Evolutionary conservation across 2,329 filamentous ascomycete genomes (phyloP).

Genomic region (Metarhizium guizhouense): DNA sequence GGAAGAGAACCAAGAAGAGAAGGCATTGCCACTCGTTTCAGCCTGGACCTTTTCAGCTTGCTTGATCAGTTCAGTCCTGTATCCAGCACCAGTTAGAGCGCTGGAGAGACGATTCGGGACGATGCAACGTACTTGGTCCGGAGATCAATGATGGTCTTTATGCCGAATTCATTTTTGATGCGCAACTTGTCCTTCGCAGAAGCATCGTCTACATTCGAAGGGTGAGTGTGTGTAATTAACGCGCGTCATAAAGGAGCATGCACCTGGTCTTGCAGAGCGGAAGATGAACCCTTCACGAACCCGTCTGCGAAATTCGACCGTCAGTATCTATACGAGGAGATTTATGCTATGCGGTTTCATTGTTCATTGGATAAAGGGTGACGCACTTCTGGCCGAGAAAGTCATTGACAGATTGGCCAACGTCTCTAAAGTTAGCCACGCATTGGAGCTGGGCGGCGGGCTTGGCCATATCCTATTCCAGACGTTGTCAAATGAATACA

Average conservation of each 20-base stretch:
- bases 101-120: background rate
- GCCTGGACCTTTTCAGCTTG: slow-evolving; percentile 53
- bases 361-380: background rate
- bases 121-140: slow-evolving; percentile 54
- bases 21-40: slow-evolving; percentile 32
- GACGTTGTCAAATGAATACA: too few relatives aligned
- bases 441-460: slow-evolving; percentile 12
- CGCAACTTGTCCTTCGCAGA: slow-evolving; percentile 52
- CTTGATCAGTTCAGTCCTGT: slow-evolving; percentile 63
- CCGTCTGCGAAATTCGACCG: slow-evolving; percentile 9
- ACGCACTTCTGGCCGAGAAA: slow-evolving; percentile 44
- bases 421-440: slow-evolving; percentile 69
- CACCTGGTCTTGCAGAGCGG: slow-evolving; percentile 56
- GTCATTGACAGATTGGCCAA: slow-evolving; percentile 57
- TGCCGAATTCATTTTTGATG: slow-evolving; percentile 50
- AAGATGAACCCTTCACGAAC: slow-evolving; percentile 57
- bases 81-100: background rate
- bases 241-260: background rate
- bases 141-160: slow-evolving; percentile 70
- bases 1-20: slow-evolving; percentile 32
- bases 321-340: background rate
- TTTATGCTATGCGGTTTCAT: background rate
- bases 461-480: too few relatives aligned
- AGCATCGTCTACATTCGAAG: slow-evolving; percentile 52
- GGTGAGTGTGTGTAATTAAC: background rate